Percentiles rank a stretch among this genome's conserved stretches.
These are phyloP conservation scores for Tilletiopsis washingtonensis DNA, from an alignment of 1,284 basidiomycete genomes.

Conservation along the genomic window DNA sequence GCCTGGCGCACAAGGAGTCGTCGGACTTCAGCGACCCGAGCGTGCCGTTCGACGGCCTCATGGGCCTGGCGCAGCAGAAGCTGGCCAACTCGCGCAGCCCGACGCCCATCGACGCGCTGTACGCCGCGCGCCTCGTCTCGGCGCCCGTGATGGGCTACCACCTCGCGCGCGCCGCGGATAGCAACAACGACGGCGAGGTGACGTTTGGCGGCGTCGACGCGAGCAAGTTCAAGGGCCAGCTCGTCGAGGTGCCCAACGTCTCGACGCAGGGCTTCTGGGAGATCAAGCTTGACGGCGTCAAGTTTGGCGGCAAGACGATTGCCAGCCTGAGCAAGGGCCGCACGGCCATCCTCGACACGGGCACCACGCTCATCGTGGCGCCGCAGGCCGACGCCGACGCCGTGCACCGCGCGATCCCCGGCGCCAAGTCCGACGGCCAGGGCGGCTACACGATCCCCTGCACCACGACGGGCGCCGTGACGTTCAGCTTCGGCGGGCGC, in stretches of 20 bases:
- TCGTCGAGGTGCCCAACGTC: slow-evolving; percentile 45
- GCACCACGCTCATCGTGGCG: slow-evolving; percentile 49
- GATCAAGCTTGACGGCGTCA: slow-evolving; percentile 57
- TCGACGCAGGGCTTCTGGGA: slow-evolving; percentile 64
- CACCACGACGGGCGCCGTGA: slow-evolving; percentile 59
- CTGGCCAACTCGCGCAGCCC: slow-evolving; percentile 58
- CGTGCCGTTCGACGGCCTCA: slow-evolving; percentile 66
- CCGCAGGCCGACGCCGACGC: slow-evolving; percentile 53
- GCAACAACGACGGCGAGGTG: slow-evolving; percentile 65
- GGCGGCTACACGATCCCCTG: slow-evolving; percentile 67
- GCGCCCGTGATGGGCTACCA: slow-evolving; percentile 71
- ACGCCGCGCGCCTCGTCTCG: slow-evolving; percentile 56
- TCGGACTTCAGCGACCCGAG: slow-evolving; percentile 54
- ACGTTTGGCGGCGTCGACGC: slow-evolving; percentile 73
- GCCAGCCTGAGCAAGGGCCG: slow-evolving; percentile 56
- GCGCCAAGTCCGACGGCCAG: slow-evolving; percentile 51
- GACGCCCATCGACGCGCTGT: slow-evolving; percentile 70
- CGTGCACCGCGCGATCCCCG: slow-evolving; percentile 58
- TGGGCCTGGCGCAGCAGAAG: slow-evolving; percentile 57
- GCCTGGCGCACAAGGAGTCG: slow-evolving; percentile 61
- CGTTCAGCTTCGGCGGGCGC: slow-evolving; percentile 61
- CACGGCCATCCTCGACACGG: slow-evolving; percentile 45
- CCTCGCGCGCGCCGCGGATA: slow-evolving; percentile 61
- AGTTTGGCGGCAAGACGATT: slow-evolving; percentile 56
- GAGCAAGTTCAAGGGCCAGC: slow-evolving; percentile 51